Evolutionary conservation across 768 basidiomycete species (phyloP), one percentile per base, ranked within the genome.

Genomic region (Pleurotus eryngii): DNA sequence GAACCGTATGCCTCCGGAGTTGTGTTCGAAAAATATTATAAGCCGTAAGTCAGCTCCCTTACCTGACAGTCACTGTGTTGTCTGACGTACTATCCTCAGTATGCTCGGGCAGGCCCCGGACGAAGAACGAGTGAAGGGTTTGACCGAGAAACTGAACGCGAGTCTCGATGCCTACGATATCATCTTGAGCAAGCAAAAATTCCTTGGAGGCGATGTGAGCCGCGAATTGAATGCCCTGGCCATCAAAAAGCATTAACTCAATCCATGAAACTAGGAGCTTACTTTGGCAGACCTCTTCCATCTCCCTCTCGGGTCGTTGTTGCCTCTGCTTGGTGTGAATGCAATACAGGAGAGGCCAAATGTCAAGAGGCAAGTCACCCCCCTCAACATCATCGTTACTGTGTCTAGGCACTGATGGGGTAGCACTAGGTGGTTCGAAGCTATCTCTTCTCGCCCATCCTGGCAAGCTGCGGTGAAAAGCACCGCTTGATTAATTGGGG

Each of bases 281-380:
- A 84, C 82, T 5, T 70, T 86, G 1, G 83, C 80, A 3, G 86
- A 87, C 63, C 71, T 87, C 9, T 79, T 77, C 67, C 84, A 85
- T 65, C 64, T 86, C 30, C 77, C 84, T 0, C 78, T 76, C 49
- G 72, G 64, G 1, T 18, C 56, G 2, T 7, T 63, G 51, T 61
- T 72, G 27, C 56, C 43, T 17, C 12, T 5, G 1, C 57, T 60
- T 1, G 74, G 73, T 1, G 57, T 61, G 42, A 61, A 70, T 8
- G 57, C 73, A 7, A 58, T 81, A 17, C 66, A 65, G 35, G 59
- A 69, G 27, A 70, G 72, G 61, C 78, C 79, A 5, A 78, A 81
- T 58, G 73, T 83, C 2, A 58, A 70, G 0, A 76, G 78, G 79
- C 81, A 40, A 42, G 60, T 27, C 11, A 14, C 27, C 2, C 24